These are phyloP conservation scores for Naganishia sp. DNA, from an alignment of 1,284 basidiomycete species.

Conservation along the genomic window DNA sequence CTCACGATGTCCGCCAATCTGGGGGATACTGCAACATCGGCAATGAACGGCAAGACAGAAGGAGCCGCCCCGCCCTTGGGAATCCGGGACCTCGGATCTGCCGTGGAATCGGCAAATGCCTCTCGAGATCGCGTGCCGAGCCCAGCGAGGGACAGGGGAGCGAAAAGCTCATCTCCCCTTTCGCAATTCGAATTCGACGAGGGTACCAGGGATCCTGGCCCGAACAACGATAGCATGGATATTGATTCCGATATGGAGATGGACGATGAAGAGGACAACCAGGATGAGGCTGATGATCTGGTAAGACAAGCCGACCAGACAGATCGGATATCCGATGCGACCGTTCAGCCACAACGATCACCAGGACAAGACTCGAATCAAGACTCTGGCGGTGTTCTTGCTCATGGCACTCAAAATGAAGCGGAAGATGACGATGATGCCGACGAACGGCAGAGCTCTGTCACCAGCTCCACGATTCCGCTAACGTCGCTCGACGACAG, in stretches of 20 bases:
- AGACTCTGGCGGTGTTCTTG: background rate
- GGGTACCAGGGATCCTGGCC: constrained; percentile 1
- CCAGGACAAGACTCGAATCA: background rate
- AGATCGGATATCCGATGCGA: constrained; percentile 16
- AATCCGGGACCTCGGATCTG: too few species aligned
- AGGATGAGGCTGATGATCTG: too few species aligned
- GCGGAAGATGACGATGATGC: constrained; percentile 17
- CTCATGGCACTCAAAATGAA: background rate
- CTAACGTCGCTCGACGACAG: constrained; percentile 26
- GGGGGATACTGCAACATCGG: too few species aligned
- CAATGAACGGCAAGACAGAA: too few species aligned
- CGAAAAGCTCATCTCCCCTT: constrained; percentile 22
- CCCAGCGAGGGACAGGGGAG: background rate
- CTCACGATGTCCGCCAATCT: background rate
- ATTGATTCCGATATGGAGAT: constrained; percentile 9
- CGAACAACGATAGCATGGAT: background rate
- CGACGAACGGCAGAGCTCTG: constrained; percentile 12
- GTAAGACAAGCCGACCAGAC: background rate
- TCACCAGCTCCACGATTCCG: constrained; percentile 24
- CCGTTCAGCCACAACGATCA: constrained; percentile 1
- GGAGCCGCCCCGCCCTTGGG: too few species aligned
- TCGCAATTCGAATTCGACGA: constrained; percentile 14
- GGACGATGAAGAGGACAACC: constrained; percentile 50
- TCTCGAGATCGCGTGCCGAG: too few species aligned
- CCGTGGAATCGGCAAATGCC: too few species aligned